These are phyloP conservation scores for Starmera caribaea DNA, from an alignment of 805 yeast genomes.

Conservation along the genomic window DNA sequence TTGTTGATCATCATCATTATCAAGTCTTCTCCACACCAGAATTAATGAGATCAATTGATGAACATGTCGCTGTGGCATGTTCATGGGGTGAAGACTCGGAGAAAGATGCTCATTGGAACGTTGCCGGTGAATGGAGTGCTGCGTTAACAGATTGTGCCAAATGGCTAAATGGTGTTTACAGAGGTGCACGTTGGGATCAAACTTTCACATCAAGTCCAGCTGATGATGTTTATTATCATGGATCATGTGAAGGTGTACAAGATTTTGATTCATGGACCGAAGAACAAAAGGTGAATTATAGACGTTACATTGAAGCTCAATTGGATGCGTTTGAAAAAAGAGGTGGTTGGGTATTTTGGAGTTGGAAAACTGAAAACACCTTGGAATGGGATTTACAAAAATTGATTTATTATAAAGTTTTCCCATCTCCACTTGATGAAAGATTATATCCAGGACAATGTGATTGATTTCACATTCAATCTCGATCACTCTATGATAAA, in stretches of 20 bases:
- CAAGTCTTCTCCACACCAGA: slow-evolving; percentile 69
- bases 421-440: slow-evolving; percentile 72
- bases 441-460: slow-evolving; percentile 70
- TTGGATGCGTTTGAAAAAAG: slow-evolving; percentile 70
- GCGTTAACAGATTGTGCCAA: slow-evolving; percentile 87
- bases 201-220: slow-evolving; percentile 26
- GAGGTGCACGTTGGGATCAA: slow-evolving; percentile 78
- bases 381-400: slow-evolving; percentile 79
- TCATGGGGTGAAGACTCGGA: slow-evolving; percentile 34
- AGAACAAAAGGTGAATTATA: slow-evolving; percentile 43
- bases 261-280: slow-evolving; percentile 49
- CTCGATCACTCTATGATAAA: no score
- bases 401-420: slow-evolving; percentile 46
- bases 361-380: slow-evolving; percentile 78
- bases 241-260: slow-evolving; percentile 48
- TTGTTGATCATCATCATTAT: slow-evolving; percentile 85
- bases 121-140: slow-evolving; percentile 85
- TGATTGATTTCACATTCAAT: no score
- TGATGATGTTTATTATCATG: slow-evolving; percentile 33
- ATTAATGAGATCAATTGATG: slow-evolving; percentile 46
- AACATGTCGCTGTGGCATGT: slow-evolving; percentile 50
- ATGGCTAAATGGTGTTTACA: slow-evolving; percentile 82
- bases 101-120: slow-evolving; percentile 58
- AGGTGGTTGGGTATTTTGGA: slow-evolving; percentile 91
- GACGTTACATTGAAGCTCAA: slow-evolving; percentile 82